phyloP scores from a whole-genome alignment of 176 grass and related monocot species.

The Echinochloa phyllopogon region DNA sequence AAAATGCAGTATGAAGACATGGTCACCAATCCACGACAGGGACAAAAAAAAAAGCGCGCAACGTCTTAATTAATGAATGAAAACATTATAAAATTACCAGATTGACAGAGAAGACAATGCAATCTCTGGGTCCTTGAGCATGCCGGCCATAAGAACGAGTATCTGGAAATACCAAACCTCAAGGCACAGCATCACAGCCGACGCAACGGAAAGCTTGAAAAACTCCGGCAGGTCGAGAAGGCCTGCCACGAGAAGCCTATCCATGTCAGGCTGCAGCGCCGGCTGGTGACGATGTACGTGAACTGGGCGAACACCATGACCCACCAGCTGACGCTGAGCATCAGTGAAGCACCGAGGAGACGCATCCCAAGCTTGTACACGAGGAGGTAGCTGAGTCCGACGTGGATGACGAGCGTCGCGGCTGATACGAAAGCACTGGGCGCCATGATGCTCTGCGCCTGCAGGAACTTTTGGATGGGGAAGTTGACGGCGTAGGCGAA shows the following conservation, averaged over 20 bases:
- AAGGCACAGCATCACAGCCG: constrained; percentile 74
- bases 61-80: too few species aligned
- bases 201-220: constrained; percentile 60
- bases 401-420: constrained; percentile 44
- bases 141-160: constrained; percentile 60
- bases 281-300: constrained; percentile 55
- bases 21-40: too few species aligned
- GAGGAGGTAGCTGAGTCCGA: constrained; percentile 46
- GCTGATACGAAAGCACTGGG: constrained; percentile 75
- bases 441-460: constrained; percentile 77
- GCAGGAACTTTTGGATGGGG: constrained; percentile 81
- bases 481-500: constrained; percentile 78
- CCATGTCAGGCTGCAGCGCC: constrained; percentile 59
- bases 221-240: constrained; percentile 56
- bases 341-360: constrained; percentile 67
- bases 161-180: constrained; percentile 74
- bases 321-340: constrained; percentile 83
- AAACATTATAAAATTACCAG: constrained; percentile 8
- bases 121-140: constrained; percentile 61
- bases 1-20: too few species aligned
- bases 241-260: constrained; percentile 61
- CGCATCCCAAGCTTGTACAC: constrained; percentile 53
- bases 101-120: constrained; percentile 59
- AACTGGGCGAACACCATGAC: constrained; percentile 66
- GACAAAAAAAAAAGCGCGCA: too few species aligned